Percentiles rank a stretch among this genome's conserved stretches.
Evolutionary conservation across 352 stramenopile genomes (phyloP).

Genomic region (Phytophthora macrochlamydospora): DNA sequence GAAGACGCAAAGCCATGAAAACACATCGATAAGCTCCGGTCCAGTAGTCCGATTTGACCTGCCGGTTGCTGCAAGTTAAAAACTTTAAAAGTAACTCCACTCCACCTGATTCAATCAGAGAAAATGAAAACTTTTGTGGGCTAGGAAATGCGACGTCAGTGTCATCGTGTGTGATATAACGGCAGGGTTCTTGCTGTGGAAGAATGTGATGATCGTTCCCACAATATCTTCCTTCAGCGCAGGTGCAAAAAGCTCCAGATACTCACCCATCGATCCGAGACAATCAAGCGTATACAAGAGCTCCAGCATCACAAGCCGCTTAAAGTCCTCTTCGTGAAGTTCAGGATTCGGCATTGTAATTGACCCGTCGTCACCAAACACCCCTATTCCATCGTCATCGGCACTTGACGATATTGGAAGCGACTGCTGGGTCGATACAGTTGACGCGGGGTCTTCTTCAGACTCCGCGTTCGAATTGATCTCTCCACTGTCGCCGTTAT

Average conservation of each 20-base stretch:
- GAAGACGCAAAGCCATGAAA: conserved; percentile 85
- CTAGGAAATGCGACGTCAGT: conserved; percentile 84
- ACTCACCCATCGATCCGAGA: conserved; percentile 84
- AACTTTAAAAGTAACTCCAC: conserved; percentile 74
- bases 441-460: conserved; percentile 24
- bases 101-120: conserved; percentile 74
- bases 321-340: conserved; percentile 79
- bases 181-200: conserved; percentile 83
- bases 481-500: conserved; percentile 27
- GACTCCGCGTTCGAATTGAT: conserved; percentile 15
- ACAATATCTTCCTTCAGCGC: conserved; percentile 86
- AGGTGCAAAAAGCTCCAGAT: conserved; percentile 83
- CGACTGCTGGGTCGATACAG: conserved; percentile 22
- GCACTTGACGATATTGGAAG: conserved; percentile 17
- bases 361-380: conserved; percentile 28
- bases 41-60: conserved; percentile 63
- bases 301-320: conserved; percentile 82
- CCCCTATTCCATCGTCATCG: conserved; percentile 33
- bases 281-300: conserved; percentile 85
- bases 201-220: conserved; percentile 81
- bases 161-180: conserved; percentile 86
- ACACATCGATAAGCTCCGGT: conserved; percentile 86
- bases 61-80: conserved; percentile 60
- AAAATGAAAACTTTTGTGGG: conserved; percentile 85
- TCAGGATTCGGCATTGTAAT: conserved; percentile 37